Conservation (phyloP, 1,284 basidiomycete genomes). For the Ganoderma leucocontextum region DNA sequence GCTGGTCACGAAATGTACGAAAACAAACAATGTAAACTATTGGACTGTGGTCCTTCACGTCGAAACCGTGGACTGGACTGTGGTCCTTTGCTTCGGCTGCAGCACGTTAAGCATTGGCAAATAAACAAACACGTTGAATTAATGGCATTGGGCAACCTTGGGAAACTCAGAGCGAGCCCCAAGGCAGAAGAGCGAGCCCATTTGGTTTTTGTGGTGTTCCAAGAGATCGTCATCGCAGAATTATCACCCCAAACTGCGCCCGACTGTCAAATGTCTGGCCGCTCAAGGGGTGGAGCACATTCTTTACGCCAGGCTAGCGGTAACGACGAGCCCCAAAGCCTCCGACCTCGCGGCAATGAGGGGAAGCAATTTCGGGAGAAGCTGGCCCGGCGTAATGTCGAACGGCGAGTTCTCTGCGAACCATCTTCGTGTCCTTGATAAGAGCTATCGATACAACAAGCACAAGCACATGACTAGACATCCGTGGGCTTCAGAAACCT, state of each 20-base stretch:
- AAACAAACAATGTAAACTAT: too few relatives aligned
- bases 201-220: background rate
- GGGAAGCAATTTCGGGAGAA: background rate
- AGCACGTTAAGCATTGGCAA: too few relatives aligned
- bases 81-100: too few relatives aligned
- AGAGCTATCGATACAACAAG: constrained; percentile 1
- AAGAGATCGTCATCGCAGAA: background rate
- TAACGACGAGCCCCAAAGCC: background rate
- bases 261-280: background rate
- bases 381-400: background rate
- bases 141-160: too few relatives aligned
- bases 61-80: too few relatives aligned
- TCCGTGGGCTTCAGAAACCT: background rate
- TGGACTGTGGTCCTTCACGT: too few relatives aligned
- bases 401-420: background rate
- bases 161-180: background rate
- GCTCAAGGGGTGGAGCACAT: background rate
- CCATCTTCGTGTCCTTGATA: background rate
- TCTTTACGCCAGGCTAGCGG: background rate
- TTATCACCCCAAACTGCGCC: background rate
- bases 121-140: too few relatives aligned
- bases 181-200: background rate
- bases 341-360: background rate
- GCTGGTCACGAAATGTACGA: too few relatives aligned
- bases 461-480: background rate